Evolutionary conservation across 768 basidiomycete genomes (phyloP).

Genomic region (Agaricus subrufescens): DNA sequence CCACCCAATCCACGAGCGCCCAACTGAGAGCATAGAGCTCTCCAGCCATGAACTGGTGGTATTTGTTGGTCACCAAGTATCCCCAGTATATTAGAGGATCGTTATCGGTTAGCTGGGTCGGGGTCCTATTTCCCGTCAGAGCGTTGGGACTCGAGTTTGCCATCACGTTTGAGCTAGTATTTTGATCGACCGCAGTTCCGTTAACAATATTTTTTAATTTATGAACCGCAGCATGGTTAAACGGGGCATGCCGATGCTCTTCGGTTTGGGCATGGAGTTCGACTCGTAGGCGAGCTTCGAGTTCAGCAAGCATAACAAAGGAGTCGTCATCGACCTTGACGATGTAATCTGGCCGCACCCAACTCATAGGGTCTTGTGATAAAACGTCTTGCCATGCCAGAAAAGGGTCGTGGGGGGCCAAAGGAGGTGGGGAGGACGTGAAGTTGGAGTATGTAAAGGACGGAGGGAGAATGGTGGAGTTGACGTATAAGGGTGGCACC

Average conservation of each 20-base stretch:
- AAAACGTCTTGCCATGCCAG: conserved; percentile 47
- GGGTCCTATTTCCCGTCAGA: conserved; percentile 7
- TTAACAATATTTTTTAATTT: neutral
- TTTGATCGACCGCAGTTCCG: neutral
- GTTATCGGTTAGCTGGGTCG: conserved; percentile 15
- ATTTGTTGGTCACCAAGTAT: conserved; percentile 82
- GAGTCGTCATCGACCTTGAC: conserved; percentile 95
- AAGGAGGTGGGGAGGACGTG: conserved; percentile 47
- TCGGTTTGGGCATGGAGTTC: conserved; percentile 51
- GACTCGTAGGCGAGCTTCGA: conserved; percentile 83
- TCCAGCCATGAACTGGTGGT: conserved; percentile 92
- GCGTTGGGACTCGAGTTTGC: neutral
- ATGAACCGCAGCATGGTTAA: neutral
- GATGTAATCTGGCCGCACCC: conserved; percentile 89
- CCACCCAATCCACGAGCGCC: conserved; percentile 83
- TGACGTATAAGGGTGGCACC: conserved; percentile 74
- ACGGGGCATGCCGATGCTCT: conserved; percentile 9
- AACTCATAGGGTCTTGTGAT: conserved; percentile 42
- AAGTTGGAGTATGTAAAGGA: conserved; percentile 64
- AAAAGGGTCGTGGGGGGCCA: conserved; percentile 72
- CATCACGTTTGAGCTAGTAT: neutral
- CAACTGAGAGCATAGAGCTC: conserved; percentile 90
- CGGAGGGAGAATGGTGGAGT: conserved; percentile 39
- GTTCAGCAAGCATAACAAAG: conserved; percentile 91
- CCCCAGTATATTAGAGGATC: conserved; percentile 87